Evolutionary conservation across 352 stramenopile species (phyloP), one percentile per base, ranked within the genome.

Genomic region (Phytophthora cactorum): DNA sequence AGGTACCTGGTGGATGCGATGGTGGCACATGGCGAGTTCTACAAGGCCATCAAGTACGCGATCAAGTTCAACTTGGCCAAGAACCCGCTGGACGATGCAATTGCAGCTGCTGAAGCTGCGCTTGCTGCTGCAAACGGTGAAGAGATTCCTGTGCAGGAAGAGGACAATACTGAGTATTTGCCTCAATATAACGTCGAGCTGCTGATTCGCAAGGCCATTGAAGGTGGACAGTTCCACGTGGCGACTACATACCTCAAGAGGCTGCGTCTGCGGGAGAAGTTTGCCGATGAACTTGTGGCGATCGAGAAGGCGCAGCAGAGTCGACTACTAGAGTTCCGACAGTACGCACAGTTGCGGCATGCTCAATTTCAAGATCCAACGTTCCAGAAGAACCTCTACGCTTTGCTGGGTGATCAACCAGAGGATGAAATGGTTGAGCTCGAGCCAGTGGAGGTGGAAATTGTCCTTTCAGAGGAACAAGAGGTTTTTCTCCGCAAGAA

Each of bases 21-120:
- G 84, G 49, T 93, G n/a, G 60, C 53, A 5, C 82, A 91, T 43
- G 62, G 72, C 2, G 88, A 96, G 55, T 86, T 93, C 47, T 96
- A 96, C 84, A 96, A 96, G 65, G 85, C 88, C 2, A 92, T 96
- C 66, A 96, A 96, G 75, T 96, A 96, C 58, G 75, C 86, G 32
- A 89, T 91, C 67, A 96, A 96, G 63, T 94, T 96, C 58, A 83
- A 80, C 3, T 58, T 96, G 15, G 58, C 70, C 1, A 69, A 72
- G 31, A 78, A 86, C 46, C 72, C 72, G 34, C 57, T 76, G 11
- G 56, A 79, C 34, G 67, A 74, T 52, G 66, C 62, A 1, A 69
- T 72, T 68, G 66, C 66, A 52, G 60, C 66, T 11, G 71, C 70
- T 55, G 70, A 69, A 69, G 61, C 53, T 59, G 63, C 36, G 38